Conservation (phyloP, 2,329 filamentous ascomycete genomes). For the Penicillium sp. region DNA sequence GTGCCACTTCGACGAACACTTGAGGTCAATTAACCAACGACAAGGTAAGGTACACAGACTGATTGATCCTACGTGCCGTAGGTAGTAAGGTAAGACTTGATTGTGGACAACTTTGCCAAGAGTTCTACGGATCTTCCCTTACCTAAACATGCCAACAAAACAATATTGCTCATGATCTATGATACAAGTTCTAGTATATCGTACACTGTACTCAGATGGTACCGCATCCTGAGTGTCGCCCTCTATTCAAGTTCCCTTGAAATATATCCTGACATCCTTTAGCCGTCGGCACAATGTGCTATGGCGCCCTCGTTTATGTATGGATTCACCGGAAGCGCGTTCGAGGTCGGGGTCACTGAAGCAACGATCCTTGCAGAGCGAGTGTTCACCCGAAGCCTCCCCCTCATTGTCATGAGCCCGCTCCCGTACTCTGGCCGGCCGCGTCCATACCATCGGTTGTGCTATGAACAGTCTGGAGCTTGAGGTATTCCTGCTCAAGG, state of each 20-base stretch:
- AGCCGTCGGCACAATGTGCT: not conserved
- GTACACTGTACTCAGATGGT: not conserved
- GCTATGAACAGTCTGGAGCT: slow-evolving; percentile 75
- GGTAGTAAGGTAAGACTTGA: not conserved
- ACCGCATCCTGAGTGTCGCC: not conserved
- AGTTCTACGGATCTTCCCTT: not conserved
- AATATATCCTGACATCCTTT: too few relatives aligned
- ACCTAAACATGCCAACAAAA: not conserved
- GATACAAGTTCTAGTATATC: slow-evolving; percentile 1
- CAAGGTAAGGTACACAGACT: too few relatives aligned
- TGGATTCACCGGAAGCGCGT: not conserved
- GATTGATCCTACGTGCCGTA: not conserved
- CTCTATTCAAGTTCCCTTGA: not conserved
- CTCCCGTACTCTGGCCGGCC: slow-evolving; percentile 21
- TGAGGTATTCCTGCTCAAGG: slow-evolving; percentile 86
- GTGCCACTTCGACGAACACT: too few relatives aligned
- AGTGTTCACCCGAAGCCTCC: not conserved
- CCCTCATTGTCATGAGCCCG: slow-evolving; percentile 24
- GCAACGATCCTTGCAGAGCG: not conserved
- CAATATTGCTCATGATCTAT: not conserved
- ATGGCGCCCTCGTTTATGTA: not conserved
- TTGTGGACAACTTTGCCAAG: not conserved
- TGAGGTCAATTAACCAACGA: too few relatives aligned
- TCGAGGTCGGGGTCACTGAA: not conserved
- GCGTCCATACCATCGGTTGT: slow-evolving; percentile 32